Evolutionary conservation across 1,284 basidiomycete species (phyloP), one percentile per base, ranked within the genome.

Genomic region (Trichosporon ovoides): DNA sequence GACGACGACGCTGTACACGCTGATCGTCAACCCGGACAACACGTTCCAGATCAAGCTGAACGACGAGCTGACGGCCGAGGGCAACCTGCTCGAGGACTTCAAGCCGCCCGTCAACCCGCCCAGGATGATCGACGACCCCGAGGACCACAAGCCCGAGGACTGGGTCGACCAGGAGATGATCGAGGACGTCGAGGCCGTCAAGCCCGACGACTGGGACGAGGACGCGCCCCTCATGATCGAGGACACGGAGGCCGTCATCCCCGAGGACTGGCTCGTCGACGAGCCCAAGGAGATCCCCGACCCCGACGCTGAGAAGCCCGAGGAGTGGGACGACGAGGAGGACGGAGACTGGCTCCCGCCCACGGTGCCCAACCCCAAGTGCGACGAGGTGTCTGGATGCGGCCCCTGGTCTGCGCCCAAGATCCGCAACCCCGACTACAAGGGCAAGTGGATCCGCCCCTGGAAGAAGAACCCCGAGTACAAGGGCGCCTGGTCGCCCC

Each of bases 261-360:
- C 96, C 52, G 91, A 88, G 62, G 93, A 90, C 71, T 99, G 96
- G 96, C 85, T 98, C 64, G 91, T 91, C 66, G 81, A 97, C 62
- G 94, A 98, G 76, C 85, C 88, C 3, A 78, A 84, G 59, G 82
- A 79, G 53, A 84, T 98, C 66, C 85, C 92, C 53, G 96, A 98
- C 77, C 94, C 96, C 64, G 89, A 93, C 67, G 88, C 92, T 49
- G 85, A 87, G 80, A 98, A 98, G 83, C 96, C 96, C 31, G 95
- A 98, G 76, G 96, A 99, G 79, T 99, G 96, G 96, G 94, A 97
- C 73, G 75, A 98, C 68, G 96, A 98, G 77, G 95, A 98, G 77
- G 95, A 98, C 71, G 96, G 96, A 77, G 95, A 98, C 74, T 99
- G 93, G 92, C 84, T 97, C 62, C 84, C 93, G 12, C 93, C 95